Conservation (phyloP, 495 filamentous ascomycete species). For the Xylaria telfairii region DNA sequence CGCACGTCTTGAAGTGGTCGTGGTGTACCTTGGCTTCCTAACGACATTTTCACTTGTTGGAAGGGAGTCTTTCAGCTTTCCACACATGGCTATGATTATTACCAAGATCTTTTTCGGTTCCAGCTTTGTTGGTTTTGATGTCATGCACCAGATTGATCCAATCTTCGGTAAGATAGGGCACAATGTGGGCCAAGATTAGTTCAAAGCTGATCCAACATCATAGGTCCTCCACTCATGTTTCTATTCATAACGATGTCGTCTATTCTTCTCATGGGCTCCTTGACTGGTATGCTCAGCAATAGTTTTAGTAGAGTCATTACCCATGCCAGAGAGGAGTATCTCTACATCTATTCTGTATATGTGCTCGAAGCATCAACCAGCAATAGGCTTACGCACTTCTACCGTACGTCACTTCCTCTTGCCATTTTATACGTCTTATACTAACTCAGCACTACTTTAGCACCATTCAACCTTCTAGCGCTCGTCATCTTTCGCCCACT, state of each 20-base stretch:
- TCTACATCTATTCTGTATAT: constrained; percentile 79
- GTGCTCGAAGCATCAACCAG: constrained; percentile 81
- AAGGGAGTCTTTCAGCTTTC: constrained; percentile 73
- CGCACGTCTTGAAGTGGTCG: constrained; percentile 56
- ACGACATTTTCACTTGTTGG: constrained; percentile 92
- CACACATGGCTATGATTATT: constrained; percentile 83
- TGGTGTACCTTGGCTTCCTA: constrained; percentile 85
- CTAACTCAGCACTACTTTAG: constrained; percentile 33
- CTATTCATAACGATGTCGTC: constrained; percentile 88
- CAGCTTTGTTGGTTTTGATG: constrained; percentile 78
- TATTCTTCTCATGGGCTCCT: constrained; percentile 86
- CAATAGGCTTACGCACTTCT: constrained; percentile 81
- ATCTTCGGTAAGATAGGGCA: constrained; percentile 44
- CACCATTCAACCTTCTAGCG: constrained; percentile 77
- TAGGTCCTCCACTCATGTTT: constrained; percentile 72
- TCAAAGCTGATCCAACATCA: constrained; percentile 57
- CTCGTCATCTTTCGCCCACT: constrained; percentile 83
- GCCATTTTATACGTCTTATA: constrained; percentile 24
- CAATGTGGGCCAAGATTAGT: not conserved
- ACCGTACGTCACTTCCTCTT: constrained; percentile 57
- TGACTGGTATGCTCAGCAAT: constrained; percentile 92
- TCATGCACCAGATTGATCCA: constrained; percentile 54
- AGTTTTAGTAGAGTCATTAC: constrained; percentile 80
- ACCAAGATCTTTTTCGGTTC: constrained; percentile 84
- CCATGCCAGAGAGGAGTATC: constrained; percentile 78